A percentile compares a stretch with the other conserved stretches of the same genome.
These are phyloP conservation scores for Podospora conica DNA, from an alignment of 495 filamentous ascomycete genomes.

Conservation along the genomic window DNA sequence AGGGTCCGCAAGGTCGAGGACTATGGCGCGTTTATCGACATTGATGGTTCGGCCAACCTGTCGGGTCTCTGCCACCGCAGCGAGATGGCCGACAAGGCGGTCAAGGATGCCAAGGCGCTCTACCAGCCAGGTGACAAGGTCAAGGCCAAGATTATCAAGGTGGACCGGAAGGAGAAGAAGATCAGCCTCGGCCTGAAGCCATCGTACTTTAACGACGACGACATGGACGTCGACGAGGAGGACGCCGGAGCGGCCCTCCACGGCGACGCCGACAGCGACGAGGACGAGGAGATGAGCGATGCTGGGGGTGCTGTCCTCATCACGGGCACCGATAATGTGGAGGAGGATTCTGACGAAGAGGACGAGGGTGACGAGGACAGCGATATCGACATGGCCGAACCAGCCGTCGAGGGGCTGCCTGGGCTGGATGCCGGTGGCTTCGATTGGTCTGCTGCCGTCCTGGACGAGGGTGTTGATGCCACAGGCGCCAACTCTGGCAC, in stretches of 20 bases:
- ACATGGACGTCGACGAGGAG: conserved; percentile 49
- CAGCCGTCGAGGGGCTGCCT: conserved; percentile 24
- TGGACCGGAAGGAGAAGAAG: conserved; percentile 64
- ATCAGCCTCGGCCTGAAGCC: conserved; percentile 90
- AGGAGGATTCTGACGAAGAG: conserved; percentile 41
- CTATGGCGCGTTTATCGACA: conserved; percentile 87
- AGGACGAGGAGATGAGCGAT: conserved; percentile 46
- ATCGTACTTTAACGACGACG: conserved; percentile 69
- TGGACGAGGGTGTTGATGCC: conserved; percentile 40
- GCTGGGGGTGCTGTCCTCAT: conserved; percentile 50
- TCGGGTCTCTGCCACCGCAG: conserved; percentile 88
- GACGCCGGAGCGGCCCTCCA: conserved; percentile 42
- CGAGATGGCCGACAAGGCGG: conserved; percentile 75
- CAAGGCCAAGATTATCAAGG: conserved; percentile 77
- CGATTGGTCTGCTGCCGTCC: conserved; percentile 70
- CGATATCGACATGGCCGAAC: conserved; percentile 46
- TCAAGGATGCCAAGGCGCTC: conserved; percentile 72
- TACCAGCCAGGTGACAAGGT: conserved; percentile 85
- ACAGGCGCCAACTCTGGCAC: conserved; percentile 41
- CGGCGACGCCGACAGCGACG: conserved; percentile 38
- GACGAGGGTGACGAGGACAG: conserved; percentile 39
- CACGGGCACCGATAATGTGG: conserved; percentile 37
- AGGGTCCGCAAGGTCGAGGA: conserved; percentile 89
- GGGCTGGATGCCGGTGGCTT: conserved; percentile 78
- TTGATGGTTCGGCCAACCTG: conserved; percentile 77